Evolutionary conservation across 306 rosid genomes (phyloP).

Genomic region (Elaeagnus macrophylla): DNA sequence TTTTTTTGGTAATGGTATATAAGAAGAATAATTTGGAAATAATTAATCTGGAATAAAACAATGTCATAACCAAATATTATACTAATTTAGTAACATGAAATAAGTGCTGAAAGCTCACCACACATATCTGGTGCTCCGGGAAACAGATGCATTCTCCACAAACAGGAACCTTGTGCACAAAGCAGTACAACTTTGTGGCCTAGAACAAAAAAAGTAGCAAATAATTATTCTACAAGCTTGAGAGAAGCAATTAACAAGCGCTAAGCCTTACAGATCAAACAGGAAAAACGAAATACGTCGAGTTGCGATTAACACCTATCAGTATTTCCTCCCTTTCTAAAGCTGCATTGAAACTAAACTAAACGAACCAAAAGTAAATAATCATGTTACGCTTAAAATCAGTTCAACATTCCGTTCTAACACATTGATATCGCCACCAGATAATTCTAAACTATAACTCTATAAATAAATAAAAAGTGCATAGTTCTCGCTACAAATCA

Average conservation of each 20-base stretch:
- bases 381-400: too few relatives aligned
- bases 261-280: background rate
- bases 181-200: conserved; percentile 98
- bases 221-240: conserved; percentile 1
- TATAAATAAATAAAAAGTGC: too few relatives aligned
- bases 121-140: conserved; percentile 95
- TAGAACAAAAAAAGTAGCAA: conserved; percentile 29
- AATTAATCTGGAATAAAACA: conserved; percentile 3
- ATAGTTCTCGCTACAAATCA: background rate
- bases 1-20: background rate
- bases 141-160: conserved; percentile 99
- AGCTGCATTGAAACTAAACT: background rate
- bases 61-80: conserved; percentile 8
- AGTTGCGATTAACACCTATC: background rate
- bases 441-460: background rate
- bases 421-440: background rate
- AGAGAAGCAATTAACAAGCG: conserved; percentile 7
- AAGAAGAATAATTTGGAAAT: background rate
- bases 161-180: conserved; percentile 97
- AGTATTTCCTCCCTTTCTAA: background rate
- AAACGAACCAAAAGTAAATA: background rate
- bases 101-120: conserved; percentile 34
- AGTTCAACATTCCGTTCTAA: background rate
- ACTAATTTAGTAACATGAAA: background rate
- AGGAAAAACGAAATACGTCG: background rate